Evolutionary conservation across 2,329 filamentous ascomycete genomes (phyloP).

Genomic region (Didymella lethalis): DNA sequence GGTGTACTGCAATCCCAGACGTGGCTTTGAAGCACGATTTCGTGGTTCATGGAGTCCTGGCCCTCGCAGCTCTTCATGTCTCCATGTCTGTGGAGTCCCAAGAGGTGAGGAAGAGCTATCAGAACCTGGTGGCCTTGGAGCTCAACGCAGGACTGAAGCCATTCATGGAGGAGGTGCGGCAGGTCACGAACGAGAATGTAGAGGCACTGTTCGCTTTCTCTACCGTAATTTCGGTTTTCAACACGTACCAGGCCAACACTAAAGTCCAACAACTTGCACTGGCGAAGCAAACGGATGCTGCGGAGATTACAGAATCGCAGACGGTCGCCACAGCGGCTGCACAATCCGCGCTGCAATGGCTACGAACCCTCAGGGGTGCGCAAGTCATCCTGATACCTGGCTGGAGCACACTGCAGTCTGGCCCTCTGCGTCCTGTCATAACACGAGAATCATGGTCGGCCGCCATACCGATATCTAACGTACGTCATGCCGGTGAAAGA

Average conservation of each 20-base stretch:
- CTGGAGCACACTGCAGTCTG: slow-evolving; percentile 31
- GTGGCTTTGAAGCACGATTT: slow-evolving; percentile 51
- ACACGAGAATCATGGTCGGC: slow-evolving; percentile 41
- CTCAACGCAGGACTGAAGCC: slow-evolving; percentile 34
- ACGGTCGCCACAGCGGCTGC: background rate
- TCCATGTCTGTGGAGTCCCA: slow-evolving; percentile 38
- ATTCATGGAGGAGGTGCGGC: slow-evolving; percentile 32
- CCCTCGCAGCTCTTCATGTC: slow-evolving; percentile 55
- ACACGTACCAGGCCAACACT: slow-evolving; percentile 24
- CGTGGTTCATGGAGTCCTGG: slow-evolving; percentile 54
- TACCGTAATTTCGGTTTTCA: slow-evolving; percentile 27
- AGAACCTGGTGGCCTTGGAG: slow-evolving; percentile 33
- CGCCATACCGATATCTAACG: slow-evolving; percentile 20
- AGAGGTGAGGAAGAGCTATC: slow-evolving; percentile 24
- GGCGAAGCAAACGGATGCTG: background rate
- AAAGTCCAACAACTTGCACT: slow-evolving; percentile 10
- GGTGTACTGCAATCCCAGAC: slow-evolving; percentile 37
- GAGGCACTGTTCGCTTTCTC: slow-evolving; percentile 50
- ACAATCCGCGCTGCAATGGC: background rate
- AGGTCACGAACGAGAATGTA: slow-evolving; percentile 51
- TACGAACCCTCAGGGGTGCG: slow-evolving; percentile 32
- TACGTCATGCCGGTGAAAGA: slow-evolving; percentile 28
- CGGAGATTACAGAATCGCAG: background rate
- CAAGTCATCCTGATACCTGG: slow-evolving; percentile 38
- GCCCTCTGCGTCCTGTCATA: slow-evolving; percentile 27